Percentiles rank a stretch among this genome's conserved stretches.
phyloP scores from a whole-genome alignment of 139 green algal genomes.

The Volvox reticuliferus region DNA sequence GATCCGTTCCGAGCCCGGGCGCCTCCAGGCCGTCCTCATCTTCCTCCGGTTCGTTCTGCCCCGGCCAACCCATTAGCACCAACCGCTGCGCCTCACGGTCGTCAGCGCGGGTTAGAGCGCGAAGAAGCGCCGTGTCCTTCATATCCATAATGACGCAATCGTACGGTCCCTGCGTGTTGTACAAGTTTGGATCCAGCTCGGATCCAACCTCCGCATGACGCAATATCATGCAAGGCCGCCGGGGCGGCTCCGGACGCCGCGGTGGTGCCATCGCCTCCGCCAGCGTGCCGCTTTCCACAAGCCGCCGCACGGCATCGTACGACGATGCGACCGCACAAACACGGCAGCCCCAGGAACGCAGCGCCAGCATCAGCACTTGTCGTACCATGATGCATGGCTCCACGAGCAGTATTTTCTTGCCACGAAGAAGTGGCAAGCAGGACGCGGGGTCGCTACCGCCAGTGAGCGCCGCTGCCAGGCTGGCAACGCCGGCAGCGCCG shows the following conservation, averaged over 20 bases:
- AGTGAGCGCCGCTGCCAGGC: background rate
- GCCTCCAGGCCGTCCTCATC: conserved; percentile 19
- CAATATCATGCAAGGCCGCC: conserved; percentile 43
- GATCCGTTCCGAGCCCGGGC: background rate
- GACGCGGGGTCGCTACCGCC: conserved; percentile 5
- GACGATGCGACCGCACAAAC: conserved; percentile 74
- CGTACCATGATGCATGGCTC: conserved; percentile 78
- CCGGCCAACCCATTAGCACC: conserved; percentile 79
- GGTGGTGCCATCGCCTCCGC: background rate
- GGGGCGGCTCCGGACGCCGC: background rate
- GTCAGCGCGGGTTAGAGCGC: conserved; percentile 63
- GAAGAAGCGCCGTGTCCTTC: conserved; percentile 60
- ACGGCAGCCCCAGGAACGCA: conserved; percentile 75
- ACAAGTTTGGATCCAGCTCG: conserved; percentile 22
- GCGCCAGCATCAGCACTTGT: conserved; percentile 66
- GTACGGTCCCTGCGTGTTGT: conserved; percentile 57
- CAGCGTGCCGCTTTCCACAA: conserved; percentile 59
- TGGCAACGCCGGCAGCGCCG: background rate
- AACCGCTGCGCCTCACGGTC: conserved; percentile 60
- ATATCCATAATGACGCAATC: conserved; percentile 74
- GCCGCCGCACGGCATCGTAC: conserved; percentile 58
- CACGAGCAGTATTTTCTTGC: conserved; percentile 76
- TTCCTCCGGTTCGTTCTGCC: conserved; percentile 59
- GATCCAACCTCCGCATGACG: background rate
- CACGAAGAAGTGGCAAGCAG: conserved; percentile 57